Base-by-base conservation (phyloP, 2,329 filamentous ascomycete genomes). In the Claviceps quebecensis region DNA sequence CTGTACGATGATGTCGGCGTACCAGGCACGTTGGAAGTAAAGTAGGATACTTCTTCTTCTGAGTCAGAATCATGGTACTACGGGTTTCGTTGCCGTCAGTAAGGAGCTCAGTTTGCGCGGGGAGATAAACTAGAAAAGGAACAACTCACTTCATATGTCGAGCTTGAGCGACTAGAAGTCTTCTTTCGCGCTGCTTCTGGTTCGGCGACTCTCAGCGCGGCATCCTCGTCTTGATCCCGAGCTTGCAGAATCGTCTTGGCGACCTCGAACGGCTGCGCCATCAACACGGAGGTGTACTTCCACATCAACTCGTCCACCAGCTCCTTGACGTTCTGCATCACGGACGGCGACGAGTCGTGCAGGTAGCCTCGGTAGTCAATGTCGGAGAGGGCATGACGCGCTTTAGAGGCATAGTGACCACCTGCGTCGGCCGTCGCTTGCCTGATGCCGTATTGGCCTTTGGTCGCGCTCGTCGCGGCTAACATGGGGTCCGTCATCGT, bases 231-330 rank as follows among this genome's bases (percentile, higher is more conserved):
- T 59, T 82, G 78, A 55, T 67, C 69, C 57, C 76, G 80, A 49
- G 89, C 81, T 69, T 98, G 93, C 59, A 98, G 71, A 52, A 97
- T 80, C 14, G 84, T 93, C 76, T 96, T 97, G 62, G 91, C 89
- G 53, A 96, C 90, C 72, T 97, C 93, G 66, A 98, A 97, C 14
- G 93, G 93, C 69, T 98, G 93, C 50, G 88, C 86, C 64, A 95
- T 83, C 61, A 97, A 68, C 23, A 95, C 83, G 53, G 84, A 88
- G 14, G 84, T 85, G 70, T 98, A 98, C 64, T 93, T 91, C 83
- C 90, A 94, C 66, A 95, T 65, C 57, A 93, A 80, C 65, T 90
- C 84, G 64, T 97, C 89, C 47, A 95, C 63, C 54, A 95, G 71
- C 56, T 84, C 83, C 63, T 85, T 87, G 44, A 84, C 73, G 56